phyloP scores from a whole-genome alignment of 2,329 filamentous ascomycete species.

The Fonsecaea pedrosoi region DNA sequence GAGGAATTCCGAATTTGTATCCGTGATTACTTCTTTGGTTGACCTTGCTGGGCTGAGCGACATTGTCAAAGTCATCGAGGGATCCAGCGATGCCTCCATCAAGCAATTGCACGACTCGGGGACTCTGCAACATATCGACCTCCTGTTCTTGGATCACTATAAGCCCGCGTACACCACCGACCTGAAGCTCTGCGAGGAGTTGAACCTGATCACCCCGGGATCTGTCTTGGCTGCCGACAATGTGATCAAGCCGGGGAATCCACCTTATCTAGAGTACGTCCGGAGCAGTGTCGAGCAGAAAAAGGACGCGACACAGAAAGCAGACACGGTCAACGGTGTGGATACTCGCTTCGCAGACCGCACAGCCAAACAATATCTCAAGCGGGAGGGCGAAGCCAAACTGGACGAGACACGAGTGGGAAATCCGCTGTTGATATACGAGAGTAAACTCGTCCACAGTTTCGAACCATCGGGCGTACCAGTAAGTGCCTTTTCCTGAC shows the following conservation, averaged over 20 bases:
- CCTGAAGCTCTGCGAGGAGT: slow-evolving; percentile 76
- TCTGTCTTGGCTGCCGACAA: slow-evolving; percentile 48
- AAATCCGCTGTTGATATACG: slow-evolving; percentile 60
- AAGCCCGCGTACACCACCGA: slow-evolving; percentile 78
- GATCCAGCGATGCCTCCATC: slow-evolving; percentile 70
- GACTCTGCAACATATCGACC: slow-evolving; percentile 65
- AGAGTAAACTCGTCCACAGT: slow-evolving; percentile 67
- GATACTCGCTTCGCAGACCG: slow-evolving; percentile 37
- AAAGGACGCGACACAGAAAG: slow-evolving; percentile 43
- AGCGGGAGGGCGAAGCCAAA: slow-evolving; percentile 39
- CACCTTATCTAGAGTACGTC: slow-evolving; percentile 53
- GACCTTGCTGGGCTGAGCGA: slow-evolving; percentile 75
- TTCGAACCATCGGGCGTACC: slow-evolving; percentile 72
- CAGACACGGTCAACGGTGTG: slow-evolving; percentile 27
- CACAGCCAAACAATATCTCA: slow-evolving; percentile 41
- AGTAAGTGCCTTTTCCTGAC: slow-evolving; percentile 41
- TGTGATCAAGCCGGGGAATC: slow-evolving; percentile 49
- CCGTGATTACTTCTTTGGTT: slow-evolving; percentile 71
- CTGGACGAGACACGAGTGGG: slow-evolving; percentile 40
- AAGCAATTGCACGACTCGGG: slow-evolving; percentile 64
- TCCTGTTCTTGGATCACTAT: slow-evolving; percentile 81
- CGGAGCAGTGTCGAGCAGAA: slow-evolving; percentile 68
- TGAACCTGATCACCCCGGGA: slow-evolving; percentile 68
- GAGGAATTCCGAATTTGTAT: slow-evolving; percentile 74
- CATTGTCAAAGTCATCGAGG: slow-evolving; percentile 73